Evolutionary conservation across 2,329 filamentous ascomycete genomes (phyloP), one percentile per base, ranked within the genome.

Genomic region (Coleophoma eucalyptorum): DNA sequence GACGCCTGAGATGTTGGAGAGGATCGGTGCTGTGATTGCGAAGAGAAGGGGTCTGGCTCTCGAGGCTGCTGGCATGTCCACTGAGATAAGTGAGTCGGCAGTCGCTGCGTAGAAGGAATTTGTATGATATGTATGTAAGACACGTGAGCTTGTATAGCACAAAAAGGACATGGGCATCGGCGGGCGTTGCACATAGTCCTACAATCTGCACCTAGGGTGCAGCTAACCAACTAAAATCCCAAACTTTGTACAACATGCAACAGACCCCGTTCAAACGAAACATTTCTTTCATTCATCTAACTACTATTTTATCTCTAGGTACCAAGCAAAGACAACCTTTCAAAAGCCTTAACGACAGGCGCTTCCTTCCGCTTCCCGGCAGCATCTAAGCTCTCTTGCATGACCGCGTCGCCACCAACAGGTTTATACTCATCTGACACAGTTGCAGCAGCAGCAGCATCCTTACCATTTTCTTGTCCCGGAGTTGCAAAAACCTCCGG

Each of bases 401-500:
- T 53, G 5, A 67, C 66, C 0, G 62, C 64, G 58, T 67, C 63
- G 0, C 58, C 66, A 34, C 66, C 65, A 44, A 58, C 47, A 15
- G 64, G 53, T 55, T 58, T 61, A 26, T 26, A 26, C 26, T 26
- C 3, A 8, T 26, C 26, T 8, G 26, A 8, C 26, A 26, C 26
- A 49, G 62, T 64, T 5, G 46, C 55, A 42, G 63, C 54, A 19
- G 51, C 56, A 38, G 55, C 61, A 42, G 62, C 65, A 38, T 61
- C 58, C n/a, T 56, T 58, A 26, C 58, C 59, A 32, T 58, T 60
- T 50, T 38, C 53, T 18, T 52, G 46, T 3, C 21, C 50, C 31
- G 46, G 59, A 3, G 64, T 58, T 48, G 73, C 74, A 65, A 89
- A 96, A 0, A 96, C 87, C 60, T 95, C 87, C 10, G 70, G 74